Evolutionary conservation across 2,329 filamentous ascomycete species (phyloP).

Genomic region (Arthrobotrys pseudoclavata): DNA sequence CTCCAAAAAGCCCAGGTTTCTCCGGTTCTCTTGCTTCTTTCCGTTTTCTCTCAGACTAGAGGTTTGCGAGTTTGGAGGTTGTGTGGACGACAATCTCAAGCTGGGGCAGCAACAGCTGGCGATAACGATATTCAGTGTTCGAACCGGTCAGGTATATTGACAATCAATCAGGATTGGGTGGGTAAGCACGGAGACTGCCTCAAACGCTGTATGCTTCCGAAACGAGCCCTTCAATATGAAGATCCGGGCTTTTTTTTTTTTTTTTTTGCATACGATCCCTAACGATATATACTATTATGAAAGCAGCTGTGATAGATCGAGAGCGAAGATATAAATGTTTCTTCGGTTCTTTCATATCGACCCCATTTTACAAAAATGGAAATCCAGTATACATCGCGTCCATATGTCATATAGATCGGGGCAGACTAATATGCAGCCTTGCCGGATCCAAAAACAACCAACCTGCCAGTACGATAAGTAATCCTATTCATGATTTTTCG

Average conservation of each 20-base stretch:
- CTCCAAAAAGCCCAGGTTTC: slow-evolving; percentile 1
- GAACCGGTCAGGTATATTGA: slow-evolving; percentile 42
- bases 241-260: slow-evolving; percentile 31
- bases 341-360: too few species aligned
- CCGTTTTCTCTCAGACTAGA: slow-evolving; percentile 6
- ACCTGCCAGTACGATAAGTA: slow-evolving; percentile 31
- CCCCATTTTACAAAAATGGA: background rate
- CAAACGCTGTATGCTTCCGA: slow-evolving; percentile 52
- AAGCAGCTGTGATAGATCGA: background rate
- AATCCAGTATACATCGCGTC: slow-evolving; percentile 2
- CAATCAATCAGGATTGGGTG: slow-evolving; percentile 13
- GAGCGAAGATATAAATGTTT: slow-evolving; percentile 23
- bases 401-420: slow-evolving; percentile 23
- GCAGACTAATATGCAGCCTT: slow-evolving; percentile 49
- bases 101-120: slow-evolving; percentile 21
- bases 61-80: background rate
- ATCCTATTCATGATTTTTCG: background rate
- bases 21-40: slow-evolving; percentile 33
- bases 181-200: slow-evolving; percentile 36
- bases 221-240: slow-evolving; percentile 42
- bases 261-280: background rate
- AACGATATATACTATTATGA: background rate
- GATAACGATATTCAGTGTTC: slow-evolving; percentile 12
- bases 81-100: slow-evolving; percentile 22
- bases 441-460: slow-evolving; percentile 19